Base-by-base conservation (phyloP, 805 yeast species). In the Kluyveromyces dobzhanskii region DNA sequence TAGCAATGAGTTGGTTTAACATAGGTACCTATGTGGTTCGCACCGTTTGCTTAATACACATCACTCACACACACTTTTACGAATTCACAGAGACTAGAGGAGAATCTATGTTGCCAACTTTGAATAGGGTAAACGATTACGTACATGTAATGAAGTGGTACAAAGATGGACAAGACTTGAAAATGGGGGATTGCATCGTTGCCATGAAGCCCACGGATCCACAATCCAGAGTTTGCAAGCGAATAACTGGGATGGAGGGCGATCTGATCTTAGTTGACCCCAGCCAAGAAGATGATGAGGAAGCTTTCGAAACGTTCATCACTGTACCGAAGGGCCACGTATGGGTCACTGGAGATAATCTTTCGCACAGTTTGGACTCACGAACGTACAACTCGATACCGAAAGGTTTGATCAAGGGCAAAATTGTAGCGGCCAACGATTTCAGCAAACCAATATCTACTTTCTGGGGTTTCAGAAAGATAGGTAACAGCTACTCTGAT, bases 181-280 rank as follows among this genome's bases (percentile, higher is more conserved):
- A 70, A 31, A 74, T 80, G 47, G 99, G 99, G 0, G 98, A 92
- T 55, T 72, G 90, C 40, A 73, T 92, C 2, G 92, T 90, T 27
- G 88, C 94, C 2, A 62, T 74, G 23, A 92, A 92, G 57, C 98
- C 99, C 1, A 84, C 94, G 2, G 88, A 83, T 47, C 94, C 95
- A 0, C 69, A 71, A 14, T 84, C 79, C 51, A 66, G 94, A 40
- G 94, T 92, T 2, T 92, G 98, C 54, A 92, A 92, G 53, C 69
- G 99, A 40, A 79, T 92, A 17, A 80, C 95, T 0, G 98, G 97
- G 0, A 81, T 90, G 94, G 94, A 97, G 0, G 97, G 97, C 1
- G 97, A 90, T 64, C 54, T 79, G 13, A 75, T 92, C 3, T 57
- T 81, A 39, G 69, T 84, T 3, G 97, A 92, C 56, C 97, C 97